These are phyloP conservation scores for Trichoderma sp. DNA, from an alignment of 2,329 filamentous ascomycete genomes.

Conservation along the genomic window DNA sequence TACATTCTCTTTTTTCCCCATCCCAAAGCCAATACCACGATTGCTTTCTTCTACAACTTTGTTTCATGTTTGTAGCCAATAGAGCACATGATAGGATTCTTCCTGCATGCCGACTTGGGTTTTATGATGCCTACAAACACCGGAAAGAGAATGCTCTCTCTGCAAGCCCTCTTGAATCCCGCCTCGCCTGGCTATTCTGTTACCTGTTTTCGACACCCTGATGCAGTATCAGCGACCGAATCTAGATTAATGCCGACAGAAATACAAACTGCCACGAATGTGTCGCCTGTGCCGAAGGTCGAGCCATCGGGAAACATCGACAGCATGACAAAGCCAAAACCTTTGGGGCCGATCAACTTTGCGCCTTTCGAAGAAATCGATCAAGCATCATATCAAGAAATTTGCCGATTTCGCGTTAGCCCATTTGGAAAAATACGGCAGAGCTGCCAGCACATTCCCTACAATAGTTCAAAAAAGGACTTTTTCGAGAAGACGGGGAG, in stretches of 20 bases:
- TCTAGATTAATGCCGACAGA: slow-evolving; percentile 31
- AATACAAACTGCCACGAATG: slow-evolving; percentile 31
- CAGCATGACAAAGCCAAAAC: slow-evolving; percentile 56
- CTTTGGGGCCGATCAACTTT: slow-evolving; percentile 72
- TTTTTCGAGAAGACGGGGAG: slow-evolving; percentile 85
- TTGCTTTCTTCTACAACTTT: background rate
- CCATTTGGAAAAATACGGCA: slow-evolving; percentile 66
- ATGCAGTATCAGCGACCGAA: slow-evolving; percentile 34
- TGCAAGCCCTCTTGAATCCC: slow-evolving; percentile 70
- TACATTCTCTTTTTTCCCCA: background rate
- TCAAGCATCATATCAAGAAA: slow-evolving; percentile 57
- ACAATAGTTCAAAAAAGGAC: slow-evolving; percentile 91
- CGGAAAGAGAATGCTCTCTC: slow-evolving; percentile 60
- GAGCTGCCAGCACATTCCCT: slow-evolving; percentile 79
- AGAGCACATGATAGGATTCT: background rate
- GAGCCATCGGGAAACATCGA: slow-evolving; percentile 50
- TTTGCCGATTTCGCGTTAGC: slow-evolving; percentile 67
- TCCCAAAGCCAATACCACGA: background rate
- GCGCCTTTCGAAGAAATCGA: slow-evolving; percentile 72
- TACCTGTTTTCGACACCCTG: slow-evolving; percentile 43
- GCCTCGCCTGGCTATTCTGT: slow-evolving; percentile 50
- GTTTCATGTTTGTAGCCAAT: background rate
- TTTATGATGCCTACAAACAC: slow-evolving; percentile 31
- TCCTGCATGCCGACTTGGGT: background rate
- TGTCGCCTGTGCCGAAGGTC: background rate